Conservation (phyloP, 306 rosid species). For the Corylus americana region DNA sequence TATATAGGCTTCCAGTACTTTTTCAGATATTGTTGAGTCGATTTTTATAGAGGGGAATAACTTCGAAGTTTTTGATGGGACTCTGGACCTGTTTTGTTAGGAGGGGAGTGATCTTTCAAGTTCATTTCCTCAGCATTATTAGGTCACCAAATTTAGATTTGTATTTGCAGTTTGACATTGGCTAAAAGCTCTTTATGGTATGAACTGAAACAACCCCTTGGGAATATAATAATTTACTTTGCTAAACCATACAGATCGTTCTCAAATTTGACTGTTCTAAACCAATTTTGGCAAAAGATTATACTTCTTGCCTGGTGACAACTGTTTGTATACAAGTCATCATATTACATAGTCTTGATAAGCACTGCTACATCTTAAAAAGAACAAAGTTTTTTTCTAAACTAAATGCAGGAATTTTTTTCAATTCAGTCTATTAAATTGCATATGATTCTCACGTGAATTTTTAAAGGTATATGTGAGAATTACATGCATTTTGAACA, state of each 20-base stretch:
- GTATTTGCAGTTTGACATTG: background rate
- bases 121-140: background rate
- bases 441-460: too few relatives aligned
- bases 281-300: background rate
- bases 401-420: too few relatives aligned
- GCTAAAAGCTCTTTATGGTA: background rate
- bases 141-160: background rate
- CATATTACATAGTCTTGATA: background rate
- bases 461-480: too few relatives aligned
- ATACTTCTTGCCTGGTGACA: background rate
- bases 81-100: constrained; percentile 12
- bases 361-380: background rate
- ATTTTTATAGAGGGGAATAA: constrained; percentile 37
- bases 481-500: too few relatives aligned
- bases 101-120: background rate
- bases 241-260: background rate
- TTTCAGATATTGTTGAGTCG: constrained; percentile 18
- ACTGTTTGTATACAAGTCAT: background rate
- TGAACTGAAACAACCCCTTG: background rate
- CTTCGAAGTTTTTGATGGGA: constrained; percentile 17
- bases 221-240: background rate
- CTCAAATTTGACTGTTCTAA: background rate
- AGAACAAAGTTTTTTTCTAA: too few relatives aligned
- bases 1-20: constrained; percentile 23
- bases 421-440: too few relatives aligned